Percentiles rank a stretch among this genome's conserved stretches.
Evolutionary conservation across 306 rosid genomes (phyloP).

Genomic region (Parietaria judaica): DNA sequence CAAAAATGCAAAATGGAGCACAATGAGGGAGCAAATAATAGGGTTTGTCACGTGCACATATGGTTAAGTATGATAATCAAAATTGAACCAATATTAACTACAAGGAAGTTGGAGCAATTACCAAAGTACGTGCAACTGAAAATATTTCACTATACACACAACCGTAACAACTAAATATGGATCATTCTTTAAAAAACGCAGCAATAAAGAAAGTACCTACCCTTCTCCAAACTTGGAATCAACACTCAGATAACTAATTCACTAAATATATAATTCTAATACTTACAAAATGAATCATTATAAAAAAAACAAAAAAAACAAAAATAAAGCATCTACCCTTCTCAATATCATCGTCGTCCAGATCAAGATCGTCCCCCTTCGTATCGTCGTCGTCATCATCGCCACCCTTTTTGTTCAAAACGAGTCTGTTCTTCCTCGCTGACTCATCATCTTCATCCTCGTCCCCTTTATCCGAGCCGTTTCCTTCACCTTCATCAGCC

Average conservation of each 20-base stretch:
- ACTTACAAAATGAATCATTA: too few species aligned
- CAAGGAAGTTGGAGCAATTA: not conserved
- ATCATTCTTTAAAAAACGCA: too few species aligned
- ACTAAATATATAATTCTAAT: too few species aligned
- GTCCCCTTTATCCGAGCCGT: constrained; percentile 81
- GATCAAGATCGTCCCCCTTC: constrained; percentile 66
- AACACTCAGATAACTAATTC: too few species aligned
- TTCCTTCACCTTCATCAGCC: constrained; percentile 65
- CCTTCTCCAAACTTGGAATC: not conserved
- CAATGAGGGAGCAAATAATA: not conserved
- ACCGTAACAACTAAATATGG: too few species aligned
- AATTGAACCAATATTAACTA: too few species aligned
- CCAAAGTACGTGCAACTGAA: too few species aligned
- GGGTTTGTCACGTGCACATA: not conserved
- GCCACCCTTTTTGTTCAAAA: constrained; percentile 51
- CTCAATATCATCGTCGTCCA: constrained; percentile 74
- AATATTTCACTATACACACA: too few species aligned
- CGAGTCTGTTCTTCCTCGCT: constrained; percentile 62
- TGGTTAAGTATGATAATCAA: too few species aligned
- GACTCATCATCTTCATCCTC: constrained; percentile 89
- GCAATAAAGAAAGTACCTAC: too few species aligned
- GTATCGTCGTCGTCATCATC: constrained; percentile 75
- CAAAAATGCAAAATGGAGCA: constrained; percentile 9
- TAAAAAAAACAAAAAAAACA: constrained; percentile 8
- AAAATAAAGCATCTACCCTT: constrained; percentile 57